Evolutionary conservation across 148 eudicot genomes (phyloP), one percentile per base, ranked within the genome.

Genomic region (Beta vulgaris): DNA sequence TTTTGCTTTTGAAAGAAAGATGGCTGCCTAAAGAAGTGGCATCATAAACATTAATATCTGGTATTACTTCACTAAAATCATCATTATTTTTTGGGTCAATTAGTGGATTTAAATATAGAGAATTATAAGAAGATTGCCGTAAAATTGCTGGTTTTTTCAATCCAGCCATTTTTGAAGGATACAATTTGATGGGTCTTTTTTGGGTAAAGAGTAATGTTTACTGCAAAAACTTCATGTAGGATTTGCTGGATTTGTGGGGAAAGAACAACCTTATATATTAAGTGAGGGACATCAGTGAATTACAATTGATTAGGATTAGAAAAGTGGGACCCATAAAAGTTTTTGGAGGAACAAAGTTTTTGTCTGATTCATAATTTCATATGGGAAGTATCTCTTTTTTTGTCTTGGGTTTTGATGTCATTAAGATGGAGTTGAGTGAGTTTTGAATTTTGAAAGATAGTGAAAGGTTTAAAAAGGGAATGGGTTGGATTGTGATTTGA

Each of bases 91-190:
- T 85, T 39, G 77, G 77, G 63, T 89, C 93, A 49, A 74, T 85
- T 19, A 93, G 85, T 16, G 98, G 96, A 43, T 86, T 88, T 43
- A 67, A 75, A 43, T 85, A 83, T 54, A 79, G 86, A 6, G 98
- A 86, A 68, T 83, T 80, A 84, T 77, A 78, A 0, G 94, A 85
- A 75, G 82, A 75, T 36, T 84, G 86, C 8, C 82, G 81, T 15
- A 84, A 72, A 28, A 84, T 80, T n/a, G 86, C 43, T 37, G 81
- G 64, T 82, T 85, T 91, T 73, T 86, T 91, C 44, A 80, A 67
- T 57, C 73, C 85, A 68, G 89, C 75, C 98, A 93, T 91, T 44
- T 61, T 87, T 36, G 15, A 1, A 44, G 54, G 55, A 25, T 29
- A 1, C 28, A 55, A 39, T 19, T 68, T 35, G 68, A 23, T 73